Evolutionary conservation across 176 grass and related monocot genomes (phyloP).

Genomic region (Tuctoria greenei): DNA sequence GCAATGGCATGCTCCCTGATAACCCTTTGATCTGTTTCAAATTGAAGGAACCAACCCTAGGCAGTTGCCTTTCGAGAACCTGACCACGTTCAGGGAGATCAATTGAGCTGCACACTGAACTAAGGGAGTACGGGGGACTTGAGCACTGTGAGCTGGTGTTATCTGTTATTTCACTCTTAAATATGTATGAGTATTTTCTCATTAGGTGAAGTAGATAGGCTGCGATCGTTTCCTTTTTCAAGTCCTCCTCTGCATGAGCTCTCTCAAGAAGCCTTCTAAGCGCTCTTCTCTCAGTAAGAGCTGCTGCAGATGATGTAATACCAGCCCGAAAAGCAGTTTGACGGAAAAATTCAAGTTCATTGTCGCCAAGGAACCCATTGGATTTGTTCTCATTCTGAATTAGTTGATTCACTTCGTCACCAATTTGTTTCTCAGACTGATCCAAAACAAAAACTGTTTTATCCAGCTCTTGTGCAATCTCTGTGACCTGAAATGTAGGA

Average conservation of each 20-base stretch:
- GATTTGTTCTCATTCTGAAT: slow-evolving; percentile 53
- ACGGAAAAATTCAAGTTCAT: slow-evolving; percentile 66
- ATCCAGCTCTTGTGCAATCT: slow-evolving; percentile 57
- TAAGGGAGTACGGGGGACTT: slow-evolving; percentile 46
- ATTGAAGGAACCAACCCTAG: slow-evolving; percentile 45
- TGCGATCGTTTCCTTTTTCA: slow-evolving; percentile 57
- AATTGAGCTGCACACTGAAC: slow-evolving; percentile 20
- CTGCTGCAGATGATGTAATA: slow-evolving; percentile 53
- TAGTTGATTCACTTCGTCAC: slow-evolving; percentile 55
- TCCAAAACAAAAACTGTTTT: slow-evolving; percentile 58
- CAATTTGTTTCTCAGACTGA: slow-evolving; percentile 57
- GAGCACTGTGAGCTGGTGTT: slow-evolving; percentile 47
- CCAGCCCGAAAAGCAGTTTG: slow-evolving; percentile 51
- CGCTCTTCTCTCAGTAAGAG: slow-evolving; percentile 74
- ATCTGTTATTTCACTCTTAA: slow-evolving; percentile 46
- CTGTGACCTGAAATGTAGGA: slow-evolving; percentile 49
- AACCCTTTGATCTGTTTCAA: slow-evolving; percentile 51
- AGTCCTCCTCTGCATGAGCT: slow-evolving; percentile 54
- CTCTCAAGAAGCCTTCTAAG: slow-evolving; percentile 71
- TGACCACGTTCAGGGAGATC: slow-evolving; percentile 34
- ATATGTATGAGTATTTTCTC: slow-evolving; percentile 65
- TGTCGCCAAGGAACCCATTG: slow-evolving; percentile 41
- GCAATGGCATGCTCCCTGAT: slow-evolving; percentile 71
- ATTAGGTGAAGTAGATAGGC: slow-evolving; percentile 65
- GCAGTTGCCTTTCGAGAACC: slow-evolving; percentile 33